These are phyloP conservation scores for Candida silvicultrix DNA, from an alignment of 805 yeast genomes.

Conservation along the genomic window DNA sequence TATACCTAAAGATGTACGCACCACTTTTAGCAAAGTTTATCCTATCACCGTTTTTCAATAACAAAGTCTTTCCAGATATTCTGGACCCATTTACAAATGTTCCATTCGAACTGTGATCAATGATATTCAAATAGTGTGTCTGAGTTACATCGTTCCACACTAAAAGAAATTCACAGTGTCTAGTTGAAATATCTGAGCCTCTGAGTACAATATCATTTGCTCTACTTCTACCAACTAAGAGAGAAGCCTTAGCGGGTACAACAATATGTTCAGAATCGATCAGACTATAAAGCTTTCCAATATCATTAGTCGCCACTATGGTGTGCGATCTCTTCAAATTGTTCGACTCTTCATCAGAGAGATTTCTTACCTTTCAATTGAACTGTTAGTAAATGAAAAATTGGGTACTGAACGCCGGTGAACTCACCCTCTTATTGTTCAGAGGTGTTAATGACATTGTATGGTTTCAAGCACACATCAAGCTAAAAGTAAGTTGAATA, in stretches of 20 bases:
- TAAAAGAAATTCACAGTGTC: slow-evolving; percentile 50
- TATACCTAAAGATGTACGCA: slow-evolving; percentile 42
- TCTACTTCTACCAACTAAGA: slow-evolving; percentile 49
- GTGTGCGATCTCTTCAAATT: slow-evolving; percentile 14
- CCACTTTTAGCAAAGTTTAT: slow-evolving; percentile 51
- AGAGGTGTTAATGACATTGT: slow-evolving; percentile 8
- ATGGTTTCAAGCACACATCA: too few species aligned
- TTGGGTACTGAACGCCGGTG: too few species aligned
- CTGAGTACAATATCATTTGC: slow-evolving; percentile 48
- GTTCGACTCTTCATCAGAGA: slow-evolving; percentile 9
- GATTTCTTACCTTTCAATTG: not conserved
- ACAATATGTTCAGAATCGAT: slow-evolving; percentile 12
- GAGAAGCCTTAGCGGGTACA: slow-evolving; percentile 27
- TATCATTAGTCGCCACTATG: slow-evolving; percentile 1
- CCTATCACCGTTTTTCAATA: slow-evolving; percentile 60
- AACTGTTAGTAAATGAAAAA: not conserved
- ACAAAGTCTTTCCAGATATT: slow-evolving; percentile 39
- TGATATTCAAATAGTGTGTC: slow-evolving; percentile 34
- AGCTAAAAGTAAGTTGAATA: not conserved
- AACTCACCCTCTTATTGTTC: slow-evolving; percentile 11
- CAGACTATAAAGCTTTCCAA: slow-evolving; percentile 14
- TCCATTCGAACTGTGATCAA: slow-evolving; percentile 58
- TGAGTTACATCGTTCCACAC: slow-evolving; percentile 31
- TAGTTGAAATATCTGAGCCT: slow-evolving; percentile 60
- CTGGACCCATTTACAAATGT: slow-evolving; percentile 55